phyloP scores from a whole-genome alignment of 1,284 basidiomycete species.

The Entoloma clypeatum region DNA sequence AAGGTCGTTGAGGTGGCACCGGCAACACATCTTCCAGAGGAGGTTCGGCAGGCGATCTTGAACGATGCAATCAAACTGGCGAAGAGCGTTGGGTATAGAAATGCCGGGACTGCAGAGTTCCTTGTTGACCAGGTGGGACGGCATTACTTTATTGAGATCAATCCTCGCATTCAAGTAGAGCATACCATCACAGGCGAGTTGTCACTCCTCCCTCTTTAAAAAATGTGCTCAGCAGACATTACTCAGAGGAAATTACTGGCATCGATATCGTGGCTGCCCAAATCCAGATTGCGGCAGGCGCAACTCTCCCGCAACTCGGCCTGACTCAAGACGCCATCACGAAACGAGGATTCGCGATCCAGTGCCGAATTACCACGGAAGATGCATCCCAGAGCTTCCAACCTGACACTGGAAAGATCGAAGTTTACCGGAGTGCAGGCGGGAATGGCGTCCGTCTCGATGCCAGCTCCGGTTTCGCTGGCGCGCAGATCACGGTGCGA shows the following conservation, averaged over 20 bases:
- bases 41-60: conserved; percentile 85
- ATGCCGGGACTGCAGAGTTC: conserved; percentile 97
- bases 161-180: conserved; percentile 97
- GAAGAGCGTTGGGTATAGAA: conserved; percentile 89
- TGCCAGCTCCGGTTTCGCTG: conserved; percentile 96
- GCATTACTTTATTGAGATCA: conserved; percentile 99
- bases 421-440: conserved; percentile 97
- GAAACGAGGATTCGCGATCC: conserved; percentile 96
- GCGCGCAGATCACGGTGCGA: conserved; percentile 94
- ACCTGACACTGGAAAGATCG: conserved; percentile 98
- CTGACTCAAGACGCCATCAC: conserved; percentile 96
- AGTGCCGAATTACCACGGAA: conserved; percentile 99
- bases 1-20: conserved; percentile 99
- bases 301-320: conserved; percentile 92
- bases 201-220: conserved; percentile 11
- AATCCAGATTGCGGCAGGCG: conserved; percentile 98
- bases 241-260: conserved; percentile 93
- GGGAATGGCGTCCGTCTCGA: conserved; percentile 99
- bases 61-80: conserved; percentile 94
- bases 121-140: conserved; percentile 93
- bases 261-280: conserved; percentile 98
- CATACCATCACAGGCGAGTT: conserved; percentile 89
- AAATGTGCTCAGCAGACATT: conserved; percentile 10
- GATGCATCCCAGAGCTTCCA: conserved; percentile 91
- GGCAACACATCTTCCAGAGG: conserved; percentile 90